These are phyloP conservation scores for Eleusine coracana DNA, from an alignment of 176 grass and related monocot species.

Conservation along the genomic window DNA sequence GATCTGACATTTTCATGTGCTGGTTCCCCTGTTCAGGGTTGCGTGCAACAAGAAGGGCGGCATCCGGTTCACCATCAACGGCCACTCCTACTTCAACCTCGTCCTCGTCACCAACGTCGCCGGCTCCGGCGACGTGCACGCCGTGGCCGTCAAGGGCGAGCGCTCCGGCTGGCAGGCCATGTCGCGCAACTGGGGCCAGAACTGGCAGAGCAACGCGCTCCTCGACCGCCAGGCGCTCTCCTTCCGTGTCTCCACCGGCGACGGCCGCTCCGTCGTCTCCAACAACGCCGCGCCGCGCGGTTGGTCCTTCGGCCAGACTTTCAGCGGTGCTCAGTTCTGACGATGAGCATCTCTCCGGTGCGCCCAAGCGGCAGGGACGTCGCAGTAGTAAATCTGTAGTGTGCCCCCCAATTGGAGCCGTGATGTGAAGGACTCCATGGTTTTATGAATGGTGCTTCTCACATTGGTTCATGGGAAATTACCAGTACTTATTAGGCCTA, in stretches of 20 bases:
- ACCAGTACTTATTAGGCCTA: conserved; percentile 26
- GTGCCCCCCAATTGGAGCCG: conserved; percentile 25
- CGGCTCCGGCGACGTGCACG: conserved; percentile 74
- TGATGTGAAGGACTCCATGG: conserved; percentile 39
- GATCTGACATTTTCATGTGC: neutral
- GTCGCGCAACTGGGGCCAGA: conserved; percentile 92
- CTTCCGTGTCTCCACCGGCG: conserved; percentile 62
- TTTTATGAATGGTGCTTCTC: conserved; percentile 48
- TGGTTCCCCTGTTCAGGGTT: conserved; percentile 19
- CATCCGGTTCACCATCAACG: conserved; percentile 86
- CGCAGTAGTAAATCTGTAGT: neutral
- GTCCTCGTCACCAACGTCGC: conserved; percentile 86
- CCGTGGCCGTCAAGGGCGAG: conserved; percentile 55
- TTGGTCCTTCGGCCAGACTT: conserved; percentile 88
- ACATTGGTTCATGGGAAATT: conserved; percentile 32
- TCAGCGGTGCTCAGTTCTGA: conserved; percentile 80
- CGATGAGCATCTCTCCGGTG: neutral
- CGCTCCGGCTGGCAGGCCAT: conserved; percentile 59
- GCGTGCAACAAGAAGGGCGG: conserved; percentile 82
- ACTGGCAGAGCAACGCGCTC: conserved; percentile 77
- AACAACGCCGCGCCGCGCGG: conserved; percentile 52
- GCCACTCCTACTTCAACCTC: conserved; percentile 93
- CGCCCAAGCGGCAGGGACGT: neutral
- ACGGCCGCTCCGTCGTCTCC: conserved; percentile 59
- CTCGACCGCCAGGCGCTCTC: conserved; percentile 63